A percentile compares a stretch with the other conserved stretches of the same genome.
Evolutionary conservation across 202 grass and related monocot species (phyloP).

Genomic region (Hordeum pubiflorum): DNA sequence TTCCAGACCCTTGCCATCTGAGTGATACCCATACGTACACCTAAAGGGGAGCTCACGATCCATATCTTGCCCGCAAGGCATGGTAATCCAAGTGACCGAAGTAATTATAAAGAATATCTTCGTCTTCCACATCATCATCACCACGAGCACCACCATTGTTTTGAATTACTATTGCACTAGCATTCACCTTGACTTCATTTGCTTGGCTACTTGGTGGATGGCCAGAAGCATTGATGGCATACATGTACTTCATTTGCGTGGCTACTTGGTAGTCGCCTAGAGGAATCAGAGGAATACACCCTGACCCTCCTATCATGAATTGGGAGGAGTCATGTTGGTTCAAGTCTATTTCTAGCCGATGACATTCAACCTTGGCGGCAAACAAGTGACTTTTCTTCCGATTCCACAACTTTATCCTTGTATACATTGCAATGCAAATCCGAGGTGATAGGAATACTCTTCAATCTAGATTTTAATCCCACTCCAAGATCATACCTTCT

Average conservation of each 20-base stretch:
- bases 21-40: neutral
- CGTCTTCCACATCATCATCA: neutral
- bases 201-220: no score
- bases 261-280: neutral
- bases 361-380: no score
- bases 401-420: no score
- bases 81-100: neutral
- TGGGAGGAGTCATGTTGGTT: neutral
- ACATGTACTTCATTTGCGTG: neutral
- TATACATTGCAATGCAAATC: no score
- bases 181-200: neutral
- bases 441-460: no score
- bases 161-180: neutral
- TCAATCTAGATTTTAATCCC: no score
- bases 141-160: neutral
- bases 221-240: no score
- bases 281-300: neutral
- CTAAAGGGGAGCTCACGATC: neutral
- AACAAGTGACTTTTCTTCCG: no score
- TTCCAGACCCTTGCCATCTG: neutral
- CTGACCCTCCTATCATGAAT: neutral
- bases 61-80: neutral
- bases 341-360: neutral
- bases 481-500: no score
- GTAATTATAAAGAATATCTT: neutral